Base-by-base conservation (phyloP, 164 flowering plant species). In the Paratinospora sagittata region DNA sequence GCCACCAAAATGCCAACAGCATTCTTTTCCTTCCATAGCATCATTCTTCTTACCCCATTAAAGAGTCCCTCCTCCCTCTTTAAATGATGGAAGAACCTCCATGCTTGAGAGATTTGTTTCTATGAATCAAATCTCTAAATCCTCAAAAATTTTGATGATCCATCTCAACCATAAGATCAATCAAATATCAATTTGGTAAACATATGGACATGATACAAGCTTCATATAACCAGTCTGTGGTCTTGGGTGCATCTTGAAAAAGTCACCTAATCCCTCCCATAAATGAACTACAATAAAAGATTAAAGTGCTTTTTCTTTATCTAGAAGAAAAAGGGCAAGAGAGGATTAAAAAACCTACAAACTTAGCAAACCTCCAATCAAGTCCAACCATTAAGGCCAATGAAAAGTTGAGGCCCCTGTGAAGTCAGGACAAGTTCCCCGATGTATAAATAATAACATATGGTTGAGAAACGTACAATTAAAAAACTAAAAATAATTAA, bases 331-430 rank as follows among this genome's bases (percentile, higher is more conserved):
- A 41, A 52, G 60, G 60, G 8, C 8, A 19, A 17, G 21, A 52
- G 8, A 17, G 60, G 17, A 4, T 30, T 30, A 30, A 30, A 4
- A 52, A 52, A 52, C 60, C 17, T n/a, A 52, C 60, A 52, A 16
- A 19, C n/a, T n/a, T 6, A 17, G 21, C 21, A 52, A 52, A 52
- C 5, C 24, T 52, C 60, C 60, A 52, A 52, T 52, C 60, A 52
- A 52, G 23, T 52, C 33, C 64, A 61, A 24, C 64, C 64, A 61
- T 61, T 61, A 24, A 61, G 8, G 21, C 60, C 6, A 24, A 2
- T 61, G 17, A 63, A 63, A 63, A 63, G 39, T 52, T 63, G 65
- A 63, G 36, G 65, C 33, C 37, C 23, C 21, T 52, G 60, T 27
- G 3, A 27, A 27, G 62, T 19, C 0, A 52, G 24, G 17, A 43